A percentile compares a stretch with the other conserved stretches of the same genome.
Conservation (phyloP, 805 yeast genomes). For the Wickerhamiella parazyma region DNA sequence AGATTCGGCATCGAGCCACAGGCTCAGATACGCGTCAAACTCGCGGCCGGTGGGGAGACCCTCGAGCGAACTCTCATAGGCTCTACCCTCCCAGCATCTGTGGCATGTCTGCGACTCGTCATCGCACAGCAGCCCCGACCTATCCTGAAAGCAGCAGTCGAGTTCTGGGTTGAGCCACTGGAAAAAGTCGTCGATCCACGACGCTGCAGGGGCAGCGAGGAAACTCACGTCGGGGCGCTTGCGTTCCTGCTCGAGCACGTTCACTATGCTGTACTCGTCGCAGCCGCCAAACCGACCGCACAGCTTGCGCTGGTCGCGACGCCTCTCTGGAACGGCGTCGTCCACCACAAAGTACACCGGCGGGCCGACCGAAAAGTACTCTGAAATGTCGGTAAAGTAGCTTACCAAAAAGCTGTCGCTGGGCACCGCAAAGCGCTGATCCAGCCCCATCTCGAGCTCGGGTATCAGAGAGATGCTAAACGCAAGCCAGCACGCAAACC, state of each 20-base stretch:
- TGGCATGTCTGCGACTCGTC: conserved; percentile 42
- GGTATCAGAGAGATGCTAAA: conserved; percentile 61
- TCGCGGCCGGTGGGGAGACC: conserved; percentile 70
- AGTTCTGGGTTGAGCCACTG: conserved; percentile 76
- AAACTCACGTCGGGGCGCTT: conserved; percentile 50
- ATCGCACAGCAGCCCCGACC: conserved; percentile 17
- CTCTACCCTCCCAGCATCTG: conserved; percentile 50
- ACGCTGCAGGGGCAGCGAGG: conserved; percentile 69
- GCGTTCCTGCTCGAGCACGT: conserved; percentile 73
- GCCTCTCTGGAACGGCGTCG: conserved; percentile 46
- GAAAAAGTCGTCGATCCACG: conserved; percentile 87
- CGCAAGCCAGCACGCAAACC: conserved; percentile 53
- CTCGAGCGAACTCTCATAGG: conserved; percentile 49
- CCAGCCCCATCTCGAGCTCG: conserved; percentile 60
- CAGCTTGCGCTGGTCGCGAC: conserved; percentile 52
- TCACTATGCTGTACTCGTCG: conserved; percentile 61
- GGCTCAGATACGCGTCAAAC: conserved; percentile 55
- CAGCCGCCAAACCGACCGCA: conserved; percentile 88
- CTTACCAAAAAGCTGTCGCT: conserved; percentile 64
- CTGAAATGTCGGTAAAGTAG: conserved; percentile 65
- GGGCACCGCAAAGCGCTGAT: conserved; percentile 82
- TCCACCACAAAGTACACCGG: conserved; percentile 80
- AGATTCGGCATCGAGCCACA: conserved; percentile 66
- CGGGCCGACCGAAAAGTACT: conserved; percentile 73
- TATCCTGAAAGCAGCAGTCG: conserved; percentile 58